Evolutionary conservation across 2,329 filamentous ascomycete genomes (phyloP).

Genomic region (Ophiostoma montium): DNA sequence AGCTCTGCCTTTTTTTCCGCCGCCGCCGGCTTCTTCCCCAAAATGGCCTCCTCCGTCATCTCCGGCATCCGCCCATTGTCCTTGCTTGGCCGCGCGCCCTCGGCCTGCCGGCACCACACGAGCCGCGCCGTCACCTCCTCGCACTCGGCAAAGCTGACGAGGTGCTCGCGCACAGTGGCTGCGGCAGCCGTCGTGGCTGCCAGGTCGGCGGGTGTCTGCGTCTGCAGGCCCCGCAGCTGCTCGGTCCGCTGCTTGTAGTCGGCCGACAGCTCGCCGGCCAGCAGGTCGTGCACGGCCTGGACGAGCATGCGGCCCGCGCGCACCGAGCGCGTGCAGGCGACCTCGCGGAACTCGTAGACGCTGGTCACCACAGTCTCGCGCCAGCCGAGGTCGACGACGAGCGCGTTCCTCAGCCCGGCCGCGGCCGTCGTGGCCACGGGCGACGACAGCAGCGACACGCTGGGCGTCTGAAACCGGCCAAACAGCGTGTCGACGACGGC

Average conservation of each 20-base stretch:
- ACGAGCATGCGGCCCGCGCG: constrained; percentile 62
- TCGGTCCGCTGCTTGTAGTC: constrained; percentile 13
- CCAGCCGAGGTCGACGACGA: constrained; percentile 90
- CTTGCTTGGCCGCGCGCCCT: too few species aligned
- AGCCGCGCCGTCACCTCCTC: constrained; percentile 66
- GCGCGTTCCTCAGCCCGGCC: constrained; percentile 70
- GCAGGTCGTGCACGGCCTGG: constrained; percentile 50
- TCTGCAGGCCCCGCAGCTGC: constrained; percentile 11
- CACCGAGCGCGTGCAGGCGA: constrained; percentile 54
- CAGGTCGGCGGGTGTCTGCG: constrained; percentile 10
- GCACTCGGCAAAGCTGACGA: constrained; percentile 60
- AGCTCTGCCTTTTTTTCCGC: too few species aligned
- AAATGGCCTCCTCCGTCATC: too few species aligned
- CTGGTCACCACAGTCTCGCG: constrained; percentile 73
- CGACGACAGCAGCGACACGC: constrained; percentile 65
- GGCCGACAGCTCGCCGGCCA: constrained; percentile 28
- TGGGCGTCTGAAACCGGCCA: constrained; percentile 62
- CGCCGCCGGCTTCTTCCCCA: too few species aligned
- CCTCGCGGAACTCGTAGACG: constrained; percentile 81
- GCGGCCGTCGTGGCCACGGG: constrained; percentile 61
- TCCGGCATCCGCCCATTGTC: too few species aligned
- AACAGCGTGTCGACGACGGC: constrained; percentile 67
- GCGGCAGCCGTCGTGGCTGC: not conserved
- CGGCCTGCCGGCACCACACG: constrained; percentile 54
- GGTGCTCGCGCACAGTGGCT: constrained; percentile 1